A percentile compares a stretch with the other conserved stretches of the same genome.
phyloP scores from a whole-genome alignment of 1,284 basidiomycete genomes.

The Marasmius tenuissimus region DNA sequence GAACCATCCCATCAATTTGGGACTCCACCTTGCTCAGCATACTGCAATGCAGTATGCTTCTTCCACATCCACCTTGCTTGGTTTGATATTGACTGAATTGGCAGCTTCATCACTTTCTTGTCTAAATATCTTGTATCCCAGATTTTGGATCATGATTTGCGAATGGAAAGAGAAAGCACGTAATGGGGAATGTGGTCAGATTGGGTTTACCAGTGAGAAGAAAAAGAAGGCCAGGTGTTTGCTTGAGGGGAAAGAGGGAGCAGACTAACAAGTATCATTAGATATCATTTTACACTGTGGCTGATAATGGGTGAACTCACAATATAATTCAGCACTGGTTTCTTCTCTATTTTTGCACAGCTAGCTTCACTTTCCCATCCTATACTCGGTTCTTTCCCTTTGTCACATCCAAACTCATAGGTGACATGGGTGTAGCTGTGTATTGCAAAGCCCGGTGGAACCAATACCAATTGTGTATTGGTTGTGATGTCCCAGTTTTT shows the following conservation, averaged over 20 bases:
- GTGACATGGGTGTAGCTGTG: too few relatives aligned
- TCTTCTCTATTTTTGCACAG: too few relatives aligned
- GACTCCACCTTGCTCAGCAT: constrained; percentile 76
- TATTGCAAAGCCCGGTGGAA: too few relatives aligned
- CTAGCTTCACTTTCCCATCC: too few relatives aligned
- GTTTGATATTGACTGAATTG: constrained; percentile 49
- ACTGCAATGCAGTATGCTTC: constrained; percentile 77
- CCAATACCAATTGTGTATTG: too few relatives aligned
- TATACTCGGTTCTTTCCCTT: too few relatives aligned
- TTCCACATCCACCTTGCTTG: constrained; percentile 45
- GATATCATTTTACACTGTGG: background rate
- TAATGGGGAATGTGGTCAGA: constrained; percentile 87
- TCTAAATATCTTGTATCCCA: background rate
- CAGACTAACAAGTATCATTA: constrained; percentile 37
- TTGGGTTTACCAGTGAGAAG: constrained; percentile 90
- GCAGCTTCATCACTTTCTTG: constrained; percentile 37
- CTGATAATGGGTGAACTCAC: too few relatives aligned
- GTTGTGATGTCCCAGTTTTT: too few relatives aligned
- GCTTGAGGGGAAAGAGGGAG: constrained; percentile 75
- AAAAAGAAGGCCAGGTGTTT: constrained; percentile 79
- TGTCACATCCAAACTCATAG: too few relatives aligned
- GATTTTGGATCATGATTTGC: constrained; percentile 42
- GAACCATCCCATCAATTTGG: constrained; percentile 66
- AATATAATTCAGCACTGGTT: too few relatives aligned
- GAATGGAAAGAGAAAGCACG: constrained; percentile 62